Evolutionary conservation across 768 basidiomycete species (phyloP).

Genomic region (Podaxis sp.): DNA sequence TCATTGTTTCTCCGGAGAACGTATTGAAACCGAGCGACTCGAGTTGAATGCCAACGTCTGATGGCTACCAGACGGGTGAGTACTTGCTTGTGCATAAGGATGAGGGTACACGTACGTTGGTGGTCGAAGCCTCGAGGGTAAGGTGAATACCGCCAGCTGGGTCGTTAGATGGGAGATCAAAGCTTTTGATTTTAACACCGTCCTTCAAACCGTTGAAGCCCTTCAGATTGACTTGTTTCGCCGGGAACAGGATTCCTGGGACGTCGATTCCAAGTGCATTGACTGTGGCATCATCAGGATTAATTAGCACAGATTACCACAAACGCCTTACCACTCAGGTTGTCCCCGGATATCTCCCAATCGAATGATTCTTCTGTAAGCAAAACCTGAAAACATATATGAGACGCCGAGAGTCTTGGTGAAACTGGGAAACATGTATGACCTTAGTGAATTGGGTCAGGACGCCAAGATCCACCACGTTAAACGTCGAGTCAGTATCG

Average conservation of each 20-base stretch:
- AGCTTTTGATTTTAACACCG: slow-evolving; percentile 59
- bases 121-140: slow-evolving; percentile 53
- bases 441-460: slow-evolving; percentile 66
- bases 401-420: background rate
- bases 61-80: slow-evolving; percentile 39
- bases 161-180: slow-evolving; percentile 68
- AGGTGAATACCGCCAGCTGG: slow-evolving; percentile 68
- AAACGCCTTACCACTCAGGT: slow-evolving; percentile 48
- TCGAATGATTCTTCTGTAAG: slow-evolving; percentile 63
- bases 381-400: slow-evolving; percentile 32
- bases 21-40: slow-evolving; percentile 59
- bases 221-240: slow-evolving; percentile 58
- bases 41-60: slow-evolving; percentile 69
- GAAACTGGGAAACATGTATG: background rate
- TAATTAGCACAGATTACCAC: background rate
- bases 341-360: slow-evolving; percentile 64
- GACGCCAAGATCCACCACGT: slow-evolving; percentile 50
- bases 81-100: background rate
- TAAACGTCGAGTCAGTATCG: slow-evolving; percentile 49
- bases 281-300: slow-evolving; percentile 28
- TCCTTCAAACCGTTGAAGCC: slow-evolving; percentile 66
- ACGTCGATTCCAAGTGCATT: slow-evolving; percentile 58
- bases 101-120: slow-evolving; percentile 43
- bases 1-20: slow-evolving; percentile 44
- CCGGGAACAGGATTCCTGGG: slow-evolving; percentile 46